Percentiles rank a stretch among this genome's conserved stretches.
Conservation (phyloP, 139 green algal genomes). For the Penium margaritaceum region DNA sequence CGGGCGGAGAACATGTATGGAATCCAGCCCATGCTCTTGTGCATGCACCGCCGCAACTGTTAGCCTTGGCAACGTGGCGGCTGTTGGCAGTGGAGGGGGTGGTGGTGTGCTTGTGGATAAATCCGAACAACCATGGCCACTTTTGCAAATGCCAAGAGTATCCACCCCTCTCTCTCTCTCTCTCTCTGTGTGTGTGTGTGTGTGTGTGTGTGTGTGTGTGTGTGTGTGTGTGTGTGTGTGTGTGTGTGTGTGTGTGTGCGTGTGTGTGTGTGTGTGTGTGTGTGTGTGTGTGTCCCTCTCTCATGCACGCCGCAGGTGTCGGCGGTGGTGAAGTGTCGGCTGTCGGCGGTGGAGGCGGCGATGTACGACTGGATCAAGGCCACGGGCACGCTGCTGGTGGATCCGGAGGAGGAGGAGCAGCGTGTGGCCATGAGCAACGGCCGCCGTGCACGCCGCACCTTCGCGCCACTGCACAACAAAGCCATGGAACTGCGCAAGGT, state of each 20-base stretch:
- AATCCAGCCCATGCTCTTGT: no score
- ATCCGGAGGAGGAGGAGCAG: slow-evolving; percentile 56
- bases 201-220: no score
- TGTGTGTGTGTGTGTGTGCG: not conserved
- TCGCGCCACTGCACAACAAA: slow-evolving; percentile 75
- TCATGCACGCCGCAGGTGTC: not conserved
- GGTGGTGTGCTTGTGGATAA: no score
- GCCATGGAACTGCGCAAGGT: slow-evolving; percentile 93
- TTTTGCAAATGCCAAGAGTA: no score
- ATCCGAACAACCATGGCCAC: no score
- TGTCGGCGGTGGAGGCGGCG: slow-evolving; percentile 67
- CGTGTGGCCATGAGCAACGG: slow-evolving; percentile 12
- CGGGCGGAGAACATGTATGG: no score
- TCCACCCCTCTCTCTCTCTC: no score
- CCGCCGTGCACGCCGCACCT: not conserved
- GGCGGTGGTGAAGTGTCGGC: slow-evolving; percentile 57
- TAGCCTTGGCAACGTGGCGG: no score
- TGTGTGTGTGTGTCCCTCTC: not conserved
- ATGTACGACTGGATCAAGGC: slow-evolving; percentile 86
- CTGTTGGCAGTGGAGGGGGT: no score
- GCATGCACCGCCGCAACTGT: no score
- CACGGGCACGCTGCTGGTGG: slow-evolving; percentile 73
- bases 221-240: no score
- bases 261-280: not conserved
- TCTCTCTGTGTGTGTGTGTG: no score